These are phyloP conservation scores for Blumeria hordei DNA, from an alignment of 2,329 filamentous ascomycete genomes.

Conservation along the genomic window DNA sequence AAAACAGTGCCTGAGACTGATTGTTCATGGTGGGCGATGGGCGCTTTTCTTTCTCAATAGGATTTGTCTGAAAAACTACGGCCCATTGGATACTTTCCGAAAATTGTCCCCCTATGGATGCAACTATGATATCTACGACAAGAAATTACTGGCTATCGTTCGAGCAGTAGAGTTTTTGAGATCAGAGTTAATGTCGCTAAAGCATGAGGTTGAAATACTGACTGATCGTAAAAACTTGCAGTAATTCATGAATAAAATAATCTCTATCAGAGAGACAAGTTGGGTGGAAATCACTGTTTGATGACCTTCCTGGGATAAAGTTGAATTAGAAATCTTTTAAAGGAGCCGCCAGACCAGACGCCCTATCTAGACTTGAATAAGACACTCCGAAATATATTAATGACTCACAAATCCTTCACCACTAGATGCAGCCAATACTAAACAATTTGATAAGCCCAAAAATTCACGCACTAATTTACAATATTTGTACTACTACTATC, in stretches of 20 bases:
- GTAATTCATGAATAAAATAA: background rate
- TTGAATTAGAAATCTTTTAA: background rate
- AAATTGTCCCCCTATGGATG: background rate
- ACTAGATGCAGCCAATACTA: background rate
- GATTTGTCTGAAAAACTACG: background rate
- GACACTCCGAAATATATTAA: background rate
- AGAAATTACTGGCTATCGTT: background rate
- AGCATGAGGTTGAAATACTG: background rate
- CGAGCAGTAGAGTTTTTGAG: background rate
- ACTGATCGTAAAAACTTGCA: background rate
- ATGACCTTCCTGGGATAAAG: background rate
- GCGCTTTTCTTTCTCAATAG: background rate
- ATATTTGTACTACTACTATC: background rate
- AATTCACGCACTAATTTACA: background rate
- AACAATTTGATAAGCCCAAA: background rate
- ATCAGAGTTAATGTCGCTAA: background rate
- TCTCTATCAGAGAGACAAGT: background rate
- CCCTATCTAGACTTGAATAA: background rate
- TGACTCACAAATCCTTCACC: background rate
- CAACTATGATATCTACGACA: background rate
- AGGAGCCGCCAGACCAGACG: background rate
- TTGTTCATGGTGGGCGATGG: background rate
- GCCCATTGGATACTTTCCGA: background rate
- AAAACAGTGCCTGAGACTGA: background rate
- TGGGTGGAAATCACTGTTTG: background rate